Evolutionary conservation across 2,329 filamentous ascomycete species (phyloP).

Genomic region (Monosporascus sp.): DNA sequence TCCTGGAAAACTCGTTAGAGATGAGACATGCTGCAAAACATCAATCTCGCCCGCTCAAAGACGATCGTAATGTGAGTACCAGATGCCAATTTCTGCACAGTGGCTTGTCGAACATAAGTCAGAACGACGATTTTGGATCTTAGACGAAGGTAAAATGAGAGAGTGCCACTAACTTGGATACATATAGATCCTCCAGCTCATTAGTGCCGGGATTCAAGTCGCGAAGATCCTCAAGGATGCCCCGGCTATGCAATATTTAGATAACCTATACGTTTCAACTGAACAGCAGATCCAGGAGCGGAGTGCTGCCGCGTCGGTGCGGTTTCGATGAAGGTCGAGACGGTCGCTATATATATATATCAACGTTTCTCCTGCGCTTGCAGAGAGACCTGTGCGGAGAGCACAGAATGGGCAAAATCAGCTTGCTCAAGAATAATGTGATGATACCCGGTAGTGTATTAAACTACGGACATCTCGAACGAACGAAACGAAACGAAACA

Average conservation of each 20-base stretch:
- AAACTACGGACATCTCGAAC: constrained; percentile 13
- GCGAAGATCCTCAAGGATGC: constrained; percentile 84
- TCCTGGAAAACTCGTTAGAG: constrained; percentile 81
- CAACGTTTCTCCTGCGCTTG: constrained; percentile 17
- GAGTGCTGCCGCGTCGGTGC: constrained; percentile 35
- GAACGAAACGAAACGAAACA: constrained; percentile 21
- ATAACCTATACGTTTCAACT: constrained; percentile 75
- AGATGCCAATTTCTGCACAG: neutral
- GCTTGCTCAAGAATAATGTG: neutral
- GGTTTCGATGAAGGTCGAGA: constrained; percentile 31
- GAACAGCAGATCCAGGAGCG: constrained; percentile 74
- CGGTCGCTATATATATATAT: constrained; percentile 8
- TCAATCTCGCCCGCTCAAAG: constrained; percentile 76
- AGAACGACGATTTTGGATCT: neutral
- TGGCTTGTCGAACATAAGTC: neutral
- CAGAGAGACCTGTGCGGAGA: neutral
- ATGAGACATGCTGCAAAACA: constrained; percentile 83
- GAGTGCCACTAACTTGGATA: neutral
- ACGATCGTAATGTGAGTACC: constrained; percentile 61
- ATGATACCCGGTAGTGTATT: constrained; percentile 7
- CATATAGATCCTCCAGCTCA: constrained; percentile 67
- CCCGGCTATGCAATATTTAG: constrained; percentile 75
- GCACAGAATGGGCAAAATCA: neutral
- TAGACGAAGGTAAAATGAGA: neutral
- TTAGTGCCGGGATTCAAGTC: constrained; percentile 82